Evolutionary conservation across 805 yeast genomes (phyloP), one percentile per base, ranked within the genome.

Genomic region (Candida taoyuanica): DNA sequence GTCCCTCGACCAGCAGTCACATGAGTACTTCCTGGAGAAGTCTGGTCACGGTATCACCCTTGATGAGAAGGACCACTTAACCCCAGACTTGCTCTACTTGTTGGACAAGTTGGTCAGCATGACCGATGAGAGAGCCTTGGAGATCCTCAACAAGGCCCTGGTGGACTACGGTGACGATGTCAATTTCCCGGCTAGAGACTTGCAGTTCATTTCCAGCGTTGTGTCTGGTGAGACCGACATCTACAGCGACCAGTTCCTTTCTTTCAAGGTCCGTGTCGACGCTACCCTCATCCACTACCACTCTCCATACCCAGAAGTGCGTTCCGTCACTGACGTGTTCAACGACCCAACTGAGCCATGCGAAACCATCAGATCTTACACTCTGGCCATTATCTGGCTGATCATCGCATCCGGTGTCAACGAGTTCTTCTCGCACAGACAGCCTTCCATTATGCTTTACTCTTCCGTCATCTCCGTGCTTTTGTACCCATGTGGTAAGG

Each of bases 281-380:
- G 49, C 49, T 14, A 31, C 25, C 4, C 23, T 46, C 19, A 17
- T 36, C 25, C 29, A 29, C 60, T 71, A 52, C 44, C 62, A 67
- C 48, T 73, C 78, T 16, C 83, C 84, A 8, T 79, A 78, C 53
- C 76, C 82, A 1, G 85, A 79, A 57, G 85, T 79, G 16, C 68
- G 86, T 56, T 73, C 84, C 19, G 72, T 79, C 17, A 73, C 76
- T 29, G 73, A 74, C 17, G 67, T 75, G 23, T 44, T 63, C 23
- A 79, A 75, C 51, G 77, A 75, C 50, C 64, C 67, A 2, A 47
- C 55, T 4, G 53, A 69, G 17, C 74, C 74, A 5, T 68, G 70
- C 44, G 77, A 74, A 61, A 71, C 78, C 37, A 69, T 64, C 33
- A 56, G 72, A 49, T 54, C 67, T 12, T 66, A 65, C 43, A 41